phyloP scores from a whole-genome alignment of 2,329 filamentous ascomycete species.

The Pseudogymnoascus sp. region DNA sequence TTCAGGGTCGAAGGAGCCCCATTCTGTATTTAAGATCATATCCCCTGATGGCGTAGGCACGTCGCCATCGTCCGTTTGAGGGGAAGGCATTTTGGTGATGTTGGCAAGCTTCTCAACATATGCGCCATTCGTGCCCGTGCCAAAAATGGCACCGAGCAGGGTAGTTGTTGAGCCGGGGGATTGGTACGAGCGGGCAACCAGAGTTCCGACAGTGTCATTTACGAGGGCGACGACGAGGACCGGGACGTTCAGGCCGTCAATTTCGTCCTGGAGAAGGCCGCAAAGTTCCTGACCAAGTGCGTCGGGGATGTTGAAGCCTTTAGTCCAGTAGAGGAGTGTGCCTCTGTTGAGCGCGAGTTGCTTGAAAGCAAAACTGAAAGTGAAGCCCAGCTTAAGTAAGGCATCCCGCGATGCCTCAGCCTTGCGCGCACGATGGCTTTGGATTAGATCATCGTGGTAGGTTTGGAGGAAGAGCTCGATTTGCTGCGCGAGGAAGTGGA shows the following conservation, averaged over 20 bases:
- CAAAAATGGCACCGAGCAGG: constrained; percentile 91
- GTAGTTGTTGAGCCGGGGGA: constrained; percentile 80
- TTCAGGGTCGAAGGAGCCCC: constrained; percentile 96
- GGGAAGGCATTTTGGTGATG: constrained; percentile 61
- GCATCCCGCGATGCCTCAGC: constrained; percentile 57
- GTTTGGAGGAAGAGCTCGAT: constrained; percentile 79
- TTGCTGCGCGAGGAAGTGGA: constrained; percentile 85
- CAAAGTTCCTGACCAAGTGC: constrained; percentile 93
- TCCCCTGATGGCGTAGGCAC: constrained; percentile 76
- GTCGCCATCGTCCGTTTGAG: constrained; percentile 51
- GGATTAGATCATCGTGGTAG: constrained; percentile 83
- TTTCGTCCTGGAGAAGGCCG: constrained; percentile 76
- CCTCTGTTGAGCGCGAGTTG: constrained; percentile 94
- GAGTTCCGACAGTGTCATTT: constrained; percentile 93
- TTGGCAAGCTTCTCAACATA: constrained; percentile 88
- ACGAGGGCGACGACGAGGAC: constrained; percentile 93
- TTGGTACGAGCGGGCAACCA: constrained; percentile 96
- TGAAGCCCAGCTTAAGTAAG: constrained; percentile 93
- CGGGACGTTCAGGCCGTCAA: constrained; percentile 76
- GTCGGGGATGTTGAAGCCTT: constrained; percentile 96
- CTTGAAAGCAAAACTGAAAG: constrained; percentile 93
- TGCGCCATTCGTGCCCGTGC: constrained; percentile 93
- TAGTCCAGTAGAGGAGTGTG: constrained; percentile 91
- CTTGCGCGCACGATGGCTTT: constrained; percentile 56
- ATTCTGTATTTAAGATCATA: constrained; percentile 98